These are phyloP conservation scores for Dipteronia dyeriana DNA, from an alignment of 345 rosid species.

Conservation along the genomic window DNA sequence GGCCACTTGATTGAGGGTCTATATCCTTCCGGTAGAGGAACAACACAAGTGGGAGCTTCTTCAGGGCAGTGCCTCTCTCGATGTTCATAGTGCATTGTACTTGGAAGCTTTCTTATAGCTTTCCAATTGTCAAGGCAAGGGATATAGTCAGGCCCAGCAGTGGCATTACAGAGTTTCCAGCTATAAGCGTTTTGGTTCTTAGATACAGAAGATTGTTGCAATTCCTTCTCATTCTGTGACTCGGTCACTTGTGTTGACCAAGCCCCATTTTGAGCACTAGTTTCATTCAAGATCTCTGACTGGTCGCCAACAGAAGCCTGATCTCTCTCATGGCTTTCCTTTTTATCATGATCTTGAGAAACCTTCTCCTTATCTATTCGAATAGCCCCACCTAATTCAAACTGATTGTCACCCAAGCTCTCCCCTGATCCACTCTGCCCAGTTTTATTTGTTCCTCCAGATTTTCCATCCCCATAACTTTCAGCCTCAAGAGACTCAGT, in stretches of 20 bases:
- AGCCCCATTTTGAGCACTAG: constrained; percentile 59
- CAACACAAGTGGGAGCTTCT: constrained; percentile 81
- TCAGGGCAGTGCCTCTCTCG: constrained; percentile 93
- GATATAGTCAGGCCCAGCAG: constrained; percentile 90
- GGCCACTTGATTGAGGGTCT: constrained; percentile 78
- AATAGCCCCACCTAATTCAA: constrained; percentile 27
- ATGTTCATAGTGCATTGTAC: constrained; percentile 79
- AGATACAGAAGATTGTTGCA: constrained; percentile 45
- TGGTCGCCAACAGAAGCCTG: constrained; percentile 50
- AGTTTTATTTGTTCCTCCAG: constrained; percentile 34
- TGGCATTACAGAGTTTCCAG: constrained; percentile 86
- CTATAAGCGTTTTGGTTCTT: constrained; percentile 36
- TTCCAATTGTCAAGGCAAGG: constrained; percentile 93
- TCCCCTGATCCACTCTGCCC: constrained; percentile 34
- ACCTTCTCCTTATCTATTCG: constrained; percentile 32
- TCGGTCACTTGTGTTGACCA: constrained; percentile 83
- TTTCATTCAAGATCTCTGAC: constrained; percentile 69
- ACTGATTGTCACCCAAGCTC: constrained; percentile 39
- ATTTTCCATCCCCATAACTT: constrained; percentile 20
- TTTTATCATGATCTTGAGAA: constrained; percentile 27
- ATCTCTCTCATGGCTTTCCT: constrained; percentile 45
- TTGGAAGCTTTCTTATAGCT: constrained; percentile 66
- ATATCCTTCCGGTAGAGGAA: constrained; percentile 80
- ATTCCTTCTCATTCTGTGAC: constrained; percentile 83
- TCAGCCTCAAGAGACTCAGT: constrained; percentile 26